phyloP scores from a whole-genome alignment of 192 early-diverging fungal genomes.

The Coemansia interrupta region DNA sequence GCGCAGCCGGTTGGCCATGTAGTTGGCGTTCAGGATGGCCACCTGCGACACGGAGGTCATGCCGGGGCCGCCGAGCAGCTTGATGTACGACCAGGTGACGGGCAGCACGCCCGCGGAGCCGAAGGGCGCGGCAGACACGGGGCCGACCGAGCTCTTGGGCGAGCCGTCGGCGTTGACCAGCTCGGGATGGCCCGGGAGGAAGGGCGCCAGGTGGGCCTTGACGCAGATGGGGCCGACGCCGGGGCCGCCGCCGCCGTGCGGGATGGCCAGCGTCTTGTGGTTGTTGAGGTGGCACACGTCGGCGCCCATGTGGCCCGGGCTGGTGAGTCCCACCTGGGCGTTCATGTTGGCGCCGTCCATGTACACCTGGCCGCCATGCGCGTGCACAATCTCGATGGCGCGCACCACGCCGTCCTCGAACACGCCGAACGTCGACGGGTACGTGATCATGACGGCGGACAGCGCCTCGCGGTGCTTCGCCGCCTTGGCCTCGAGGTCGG shows the following conservation, averaged over 20 bases:
- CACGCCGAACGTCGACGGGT: conserved; percentile 98
- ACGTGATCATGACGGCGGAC: conserved; percentile 98
- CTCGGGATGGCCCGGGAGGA: conserved; percentile 89
- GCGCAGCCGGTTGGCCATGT: conserved; percentile 89
- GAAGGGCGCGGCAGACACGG: conserved; percentile 94
- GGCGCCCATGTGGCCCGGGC: conserved; percentile 91
- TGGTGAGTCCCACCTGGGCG: conserved; percentile 79
- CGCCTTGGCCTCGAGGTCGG: conserved; percentile 85
- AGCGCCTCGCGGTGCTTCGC: conserved; percentile 79
- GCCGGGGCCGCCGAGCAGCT: conserved; percentile 95
- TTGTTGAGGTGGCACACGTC: conserved; percentile 99
- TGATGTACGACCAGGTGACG: conserved; percentile 98
- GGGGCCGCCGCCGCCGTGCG: conserved; percentile 98
- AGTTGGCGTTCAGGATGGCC: conserved; percentile 97
- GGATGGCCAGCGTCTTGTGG: conserved; percentile 99
- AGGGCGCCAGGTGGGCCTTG: conserved; percentile 84
- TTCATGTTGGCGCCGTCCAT: conserved; percentile 97
- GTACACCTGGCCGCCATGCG: conserved; percentile 95
- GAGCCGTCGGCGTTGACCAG: conserved; percentile 64
- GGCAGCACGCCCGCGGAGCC: conserved; percentile 94
- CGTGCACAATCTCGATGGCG: conserved; percentile 89
- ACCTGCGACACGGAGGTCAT: conserved; percentile 81
- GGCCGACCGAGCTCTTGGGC: conserved; percentile 71
- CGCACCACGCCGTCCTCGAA: conserved; percentile 88
- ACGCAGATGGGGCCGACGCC: conserved; percentile 97